phyloP scores from a whole-genome alignment of 805 yeast species.

The Saccharomycopsis javanensis region DNA sequence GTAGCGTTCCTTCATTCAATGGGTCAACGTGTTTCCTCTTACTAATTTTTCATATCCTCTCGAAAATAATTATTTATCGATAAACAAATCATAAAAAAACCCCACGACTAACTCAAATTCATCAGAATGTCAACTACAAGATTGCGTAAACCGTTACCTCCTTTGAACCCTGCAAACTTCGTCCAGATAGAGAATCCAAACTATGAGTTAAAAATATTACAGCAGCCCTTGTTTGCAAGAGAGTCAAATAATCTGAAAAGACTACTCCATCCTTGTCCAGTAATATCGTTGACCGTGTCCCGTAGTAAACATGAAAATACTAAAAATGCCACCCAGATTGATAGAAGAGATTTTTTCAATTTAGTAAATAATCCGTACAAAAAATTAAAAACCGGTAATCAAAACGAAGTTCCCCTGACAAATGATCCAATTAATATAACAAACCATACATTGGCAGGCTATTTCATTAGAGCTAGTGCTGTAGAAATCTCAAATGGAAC shows the following conservation, averaged over 20 bases:
- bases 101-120: too few relatives aligned
- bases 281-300: slow-evolving; percentile 8
- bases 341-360: slow-evolving; percentile 1
- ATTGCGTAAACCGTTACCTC: background rate
- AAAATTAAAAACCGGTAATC: background rate
- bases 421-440: background rate
- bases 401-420: background rate
- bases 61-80: too few relatives aligned
- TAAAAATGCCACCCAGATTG: background rate
- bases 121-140: background rate
- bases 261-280: slow-evolving; percentile 14
- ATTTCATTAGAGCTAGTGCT: background rate
- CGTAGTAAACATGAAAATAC: background rate
- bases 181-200: background rate
- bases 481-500: background rate
- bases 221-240: slow-evolving; percentile 18
- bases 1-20: too few relatives aligned
- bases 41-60: too few relatives aligned
- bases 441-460: background rate
- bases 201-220: slow-evolving; percentile 12
- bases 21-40: too few relatives aligned
- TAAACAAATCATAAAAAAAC: too few relatives aligned
- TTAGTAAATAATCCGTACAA: background rate
- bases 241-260: slow-evolving; percentile 16
- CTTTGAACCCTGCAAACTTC: background rate